phyloP scores from a whole-genome alignment of 306 rosid genomes.

The Ormosia emarginata region DNA sequence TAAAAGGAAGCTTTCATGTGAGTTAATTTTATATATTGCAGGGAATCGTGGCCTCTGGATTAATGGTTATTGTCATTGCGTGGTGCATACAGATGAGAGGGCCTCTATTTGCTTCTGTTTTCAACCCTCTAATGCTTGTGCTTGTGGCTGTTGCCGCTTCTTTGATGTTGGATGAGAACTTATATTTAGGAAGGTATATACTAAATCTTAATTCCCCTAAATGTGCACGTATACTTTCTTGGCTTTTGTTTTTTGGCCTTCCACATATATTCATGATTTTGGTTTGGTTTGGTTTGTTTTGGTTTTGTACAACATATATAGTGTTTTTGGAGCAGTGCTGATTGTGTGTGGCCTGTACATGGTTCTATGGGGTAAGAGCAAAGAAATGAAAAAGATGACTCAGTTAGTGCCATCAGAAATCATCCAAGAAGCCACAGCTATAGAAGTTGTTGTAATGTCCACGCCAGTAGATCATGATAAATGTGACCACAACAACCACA shows the following conservation, averaged over 20 bases:
- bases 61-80: constrained; percentile 20
- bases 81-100: constrained; percentile 46
- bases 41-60: constrained; percentile 39
- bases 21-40: background rate
- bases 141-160: constrained; percentile 32
- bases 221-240: background rate
- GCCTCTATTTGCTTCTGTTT: constrained; percentile 39
- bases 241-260: background rate
- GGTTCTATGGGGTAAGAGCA: constrained; percentile 45
- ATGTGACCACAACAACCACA: background rate
- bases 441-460: constrained; percentile 18
- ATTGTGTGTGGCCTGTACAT: constrained; percentile 36
- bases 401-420: constrained; percentile 29
- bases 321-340: constrained; percentile 32
- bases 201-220: background rate
- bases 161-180: constrained; percentile 30
- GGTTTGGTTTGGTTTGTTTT: background rate
- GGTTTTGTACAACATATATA: background rate
- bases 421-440: background rate
- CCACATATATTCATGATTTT: background rate
- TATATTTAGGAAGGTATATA: constrained; percentile 35
- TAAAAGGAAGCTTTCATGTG: background rate
- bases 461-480: constrained; percentile 2
- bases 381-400: constrained; percentile 23
- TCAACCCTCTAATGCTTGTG: constrained; percentile 38